These are phyloP conservation scores for Xylaria sp. DNA, from an alignment of 2,329 filamentous ascomycete genomes.

Conservation along the genomic window DNA sequence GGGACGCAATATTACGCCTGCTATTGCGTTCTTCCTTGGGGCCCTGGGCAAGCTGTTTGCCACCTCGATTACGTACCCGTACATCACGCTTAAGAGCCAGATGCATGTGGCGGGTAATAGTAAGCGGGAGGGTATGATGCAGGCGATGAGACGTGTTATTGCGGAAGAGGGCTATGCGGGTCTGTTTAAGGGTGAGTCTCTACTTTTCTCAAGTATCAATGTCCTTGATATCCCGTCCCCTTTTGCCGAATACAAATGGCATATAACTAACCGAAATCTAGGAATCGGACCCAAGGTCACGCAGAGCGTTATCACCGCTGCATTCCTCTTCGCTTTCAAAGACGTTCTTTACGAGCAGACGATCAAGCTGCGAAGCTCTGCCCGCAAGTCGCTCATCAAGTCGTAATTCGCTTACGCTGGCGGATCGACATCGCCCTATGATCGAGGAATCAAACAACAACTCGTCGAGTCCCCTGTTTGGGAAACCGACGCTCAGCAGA, in stretches of 20 bases:
- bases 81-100: constrained; percentile 97
- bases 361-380: constrained; percentile 54
- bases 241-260: neutral
- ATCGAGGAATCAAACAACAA: neutral
- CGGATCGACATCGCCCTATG: too few species aligned
- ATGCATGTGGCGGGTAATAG: constrained; percentile 85
- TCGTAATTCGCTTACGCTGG: constrained; percentile 14
- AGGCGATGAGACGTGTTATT: constrained; percentile 72
- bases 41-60: constrained; percentile 92
- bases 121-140: constrained; percentile 72
- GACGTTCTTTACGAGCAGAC: constrained; percentile 88
- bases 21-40: constrained; percentile 83
- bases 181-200: constrained; percentile 75
- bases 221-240: neutral
- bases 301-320: constrained; percentile 93
- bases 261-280: constrained; percentile 34
- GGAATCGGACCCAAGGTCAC: constrained; percentile 95
- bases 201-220: neutral
- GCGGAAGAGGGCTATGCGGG: constrained; percentile 86
- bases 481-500: neutral
- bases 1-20: constrained; percentile 68
- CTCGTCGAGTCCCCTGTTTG: neutral
- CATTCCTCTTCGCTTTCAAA: constrained; percentile 96
- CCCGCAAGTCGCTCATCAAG: constrained; percentile 34
- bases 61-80: constrained; percentile 91